Evolutionary conservation across 2,329 filamentous ascomycete species (phyloP), one percentile per base, ranked within the genome.

Genomic region (Talaromyces sp.): DNA sequence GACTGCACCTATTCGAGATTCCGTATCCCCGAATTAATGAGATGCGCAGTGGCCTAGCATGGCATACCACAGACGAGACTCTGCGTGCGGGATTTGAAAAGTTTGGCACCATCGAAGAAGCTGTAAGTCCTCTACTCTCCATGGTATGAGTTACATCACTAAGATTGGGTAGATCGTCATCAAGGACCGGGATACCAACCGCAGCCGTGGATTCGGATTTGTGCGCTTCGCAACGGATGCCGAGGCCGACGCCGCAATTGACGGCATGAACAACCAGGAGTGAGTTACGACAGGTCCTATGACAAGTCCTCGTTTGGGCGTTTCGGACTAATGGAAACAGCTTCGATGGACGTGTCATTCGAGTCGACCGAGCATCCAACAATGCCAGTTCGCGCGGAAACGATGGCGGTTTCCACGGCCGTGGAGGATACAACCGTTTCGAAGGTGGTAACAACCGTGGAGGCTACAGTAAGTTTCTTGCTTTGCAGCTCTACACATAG

Each of bases 131-230:
- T 60, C 65, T 45, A 72, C 10, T 35, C 4, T 11, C 22, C 3
- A 35, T 10, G 4, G 35, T 7, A 19, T 19, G 3, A 37, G 9
- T 13, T 3, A 13, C 3, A 54, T 22, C 3, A 35, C n/a, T 54
- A 19, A 58, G 33, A 31, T 3, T 45, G 43, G 4, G 58, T 74
- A 98, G 94, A 91, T 97, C 68, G 94, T 99, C 71, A 93, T 98
- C 74, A 98, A 97, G 83, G 94, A 99, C 80, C 92, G 93, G 74
- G 94, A 98, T 77, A 97, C 94, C 74, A 91, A 92, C 73, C 92
- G 94, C 79, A 97, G 93, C 85, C 92, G 95, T 79, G 95, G 95
- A 67, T 99, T 98, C 78, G 95, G 95, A 57, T 98, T 98, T 79
- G 94, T 99, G 69, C 91, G 93, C 72, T 99, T 94, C 81, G 82